Evolutionary conservation across 495 filamentous ascomycete species (phyloP), one percentile per base, ranked within the genome.

Genomic region (Cercophora sp.): DNA sequence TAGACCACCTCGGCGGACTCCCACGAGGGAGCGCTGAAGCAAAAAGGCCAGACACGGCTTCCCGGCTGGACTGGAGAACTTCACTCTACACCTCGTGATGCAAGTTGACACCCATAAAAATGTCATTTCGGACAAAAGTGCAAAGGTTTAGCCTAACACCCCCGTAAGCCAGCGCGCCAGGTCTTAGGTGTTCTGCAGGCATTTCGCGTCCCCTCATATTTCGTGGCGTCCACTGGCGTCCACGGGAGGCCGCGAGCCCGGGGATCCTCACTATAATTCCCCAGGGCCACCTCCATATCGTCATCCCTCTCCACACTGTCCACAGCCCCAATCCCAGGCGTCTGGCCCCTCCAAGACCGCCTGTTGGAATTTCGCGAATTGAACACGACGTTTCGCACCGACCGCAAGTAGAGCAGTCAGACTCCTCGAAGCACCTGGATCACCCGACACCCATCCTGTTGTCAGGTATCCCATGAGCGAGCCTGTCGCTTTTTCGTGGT

Each of bases 401-500:
- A n/a, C n/a, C n/a, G n/a, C n/a, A n/a, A n/a, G n/a, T n/a, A n/a
- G n/a, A n/a, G n/a, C n/a, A n/a, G n/a, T n/a, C n/a, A n/a, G n/a
- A n/a, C n/a, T n/a, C n/a, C n/a, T n/a, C 47, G 24, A 32, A 6
- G 20, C 40, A 8, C 18, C n/a, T 43, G 40, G 18, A 20, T 20
- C 15, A 8, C 37, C 32, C 6, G 19, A 42, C 24, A 43, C 13
- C 19, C 16, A 18, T 15, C 22, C 22, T 8, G 18, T 25, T 41
- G 32, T 13, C 34, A 13, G 31, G 44, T 36, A 15, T 54, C 57
- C 56, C 48, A 59, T 66, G 63, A 65, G 42, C 54, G 42, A 56
- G 34, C 8, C 46, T 42, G 45, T 36, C 11, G 23, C 40, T 45
- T 51, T 58, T 52, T 70, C 59, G n/a, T n/a, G n/a, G n/a, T n/a